Conservation (phyloP, 495 filamentous ascomycete genomes). For the Penicillium atrosanguineum region DNA sequence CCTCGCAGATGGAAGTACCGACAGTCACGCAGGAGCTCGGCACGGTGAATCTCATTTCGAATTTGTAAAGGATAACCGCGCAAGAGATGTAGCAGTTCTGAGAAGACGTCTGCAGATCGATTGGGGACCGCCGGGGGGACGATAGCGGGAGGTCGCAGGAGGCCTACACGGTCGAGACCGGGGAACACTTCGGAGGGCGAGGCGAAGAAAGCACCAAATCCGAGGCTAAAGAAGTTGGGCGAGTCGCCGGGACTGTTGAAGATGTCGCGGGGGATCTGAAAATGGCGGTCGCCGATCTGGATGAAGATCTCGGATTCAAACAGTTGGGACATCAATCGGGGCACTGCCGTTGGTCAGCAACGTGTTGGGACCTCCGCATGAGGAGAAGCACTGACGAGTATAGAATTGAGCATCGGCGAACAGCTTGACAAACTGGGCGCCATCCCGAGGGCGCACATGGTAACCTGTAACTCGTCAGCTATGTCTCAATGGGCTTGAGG, state of each 20-base stretch:
- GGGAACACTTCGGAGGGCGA: constrained; percentile 80
- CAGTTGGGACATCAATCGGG: constrained; percentile 87
- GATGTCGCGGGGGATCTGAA: constrained; percentile 86
- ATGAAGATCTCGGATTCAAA: constrained; percentile 92
- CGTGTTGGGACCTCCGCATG: background rate
- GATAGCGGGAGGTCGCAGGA: constrained; percentile 90
- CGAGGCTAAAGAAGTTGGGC: constrained; percentile 94
- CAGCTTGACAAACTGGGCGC: constrained; percentile 81
- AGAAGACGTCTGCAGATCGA: constrained; percentile 75
- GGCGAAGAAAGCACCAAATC: constrained; percentile 86
- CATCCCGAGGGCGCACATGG: constrained; percentile 78
- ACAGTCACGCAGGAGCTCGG: constrained; percentile 78
- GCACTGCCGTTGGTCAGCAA: constrained; percentile 52
- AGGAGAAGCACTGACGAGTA: constrained; percentile 53
- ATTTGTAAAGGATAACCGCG: constrained; percentile 86
- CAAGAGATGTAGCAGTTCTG: constrained; percentile 78
- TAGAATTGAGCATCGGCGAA: constrained; percentile 98
- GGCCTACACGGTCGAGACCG: constrained; percentile 71
- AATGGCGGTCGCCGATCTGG: constrained; percentile 78
- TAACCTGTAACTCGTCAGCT: constrained; percentile 56
- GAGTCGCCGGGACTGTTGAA: constrained; percentile 82
- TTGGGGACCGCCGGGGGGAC: constrained; percentile 77
- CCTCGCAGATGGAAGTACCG: constrained; percentile 92
- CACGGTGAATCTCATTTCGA: constrained; percentile 72
- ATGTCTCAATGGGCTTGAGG: background rate